Evolutionary conservation across 1,284 basidiomycete species (phyloP), one percentile per base, ranked within the genome.

Genomic region (Polyporus tsugae): DNA sequence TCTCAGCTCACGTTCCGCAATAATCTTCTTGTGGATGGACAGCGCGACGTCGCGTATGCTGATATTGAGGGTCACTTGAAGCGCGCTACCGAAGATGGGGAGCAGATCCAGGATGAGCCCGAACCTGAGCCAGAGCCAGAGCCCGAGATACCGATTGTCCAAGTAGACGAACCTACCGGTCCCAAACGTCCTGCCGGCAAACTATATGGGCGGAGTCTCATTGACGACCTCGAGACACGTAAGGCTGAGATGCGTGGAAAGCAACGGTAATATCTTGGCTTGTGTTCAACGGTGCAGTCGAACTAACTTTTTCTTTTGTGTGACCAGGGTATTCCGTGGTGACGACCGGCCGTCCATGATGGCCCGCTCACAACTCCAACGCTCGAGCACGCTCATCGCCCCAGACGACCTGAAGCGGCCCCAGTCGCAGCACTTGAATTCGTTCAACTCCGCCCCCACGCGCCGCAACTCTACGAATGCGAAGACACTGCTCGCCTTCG

Each of bases 261-360:
- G 78, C 88, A 92, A 79, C 85, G 93, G 93, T 93, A 81, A 72
- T 25, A 1, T 36, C 22, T n/a, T 39, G 29, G 19, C 9, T 10
- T 13, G n/a, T 41, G 36, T 6, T 38, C 19, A 9, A 22, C 22
- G 25, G 15, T 39, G 7, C 13, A 11, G 22, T 11, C 63, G 38
- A 70, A 60, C 61, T 59, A 25, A 65, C 11, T 58, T 61, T 58
- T 61, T 41, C 44, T 22, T 62, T 41, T 62, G 25, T 64, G 46
- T 25, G 46, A 52, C 22, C 11, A 93, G 91, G 60, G 88, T 90
- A 25, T 93, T 93, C 76, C 85, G 79, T 68, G 93, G 93, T 33
- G 93, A 95, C 75, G 85, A 91, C 73, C 85, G 93, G 63, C 92
- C 93, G 17, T 91, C 92, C 9, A 95, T 95, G 93, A 95, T 95